phyloP scores from a whole-genome alignment of 2,329 filamentous ascomycete genomes.

The Fusarium concolor region DNA sequence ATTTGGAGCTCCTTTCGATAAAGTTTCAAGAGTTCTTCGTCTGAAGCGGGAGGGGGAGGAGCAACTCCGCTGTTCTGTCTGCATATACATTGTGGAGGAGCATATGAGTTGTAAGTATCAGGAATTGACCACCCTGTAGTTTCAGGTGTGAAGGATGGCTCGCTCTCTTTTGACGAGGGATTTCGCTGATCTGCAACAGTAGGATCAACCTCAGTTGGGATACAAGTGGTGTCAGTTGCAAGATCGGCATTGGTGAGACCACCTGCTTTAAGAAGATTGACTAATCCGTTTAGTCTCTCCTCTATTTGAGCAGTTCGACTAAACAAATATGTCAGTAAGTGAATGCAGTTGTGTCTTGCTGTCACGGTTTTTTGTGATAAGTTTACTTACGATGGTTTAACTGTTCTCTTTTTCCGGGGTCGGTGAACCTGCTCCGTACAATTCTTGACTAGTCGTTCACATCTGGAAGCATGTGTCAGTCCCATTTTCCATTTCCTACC shows the following conservation, averaged over 20 bases:
- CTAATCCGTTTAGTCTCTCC: slow-evolving; percentile 61
- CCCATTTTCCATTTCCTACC: background rate
- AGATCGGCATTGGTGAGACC: slow-evolving; percentile 48
- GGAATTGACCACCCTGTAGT: slow-evolving; percentile 51
- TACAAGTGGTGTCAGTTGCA: slow-evolving; percentile 45
- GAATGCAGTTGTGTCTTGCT: background rate
- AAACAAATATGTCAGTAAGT: background rate
- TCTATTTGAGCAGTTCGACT: slow-evolving; percentile 64
- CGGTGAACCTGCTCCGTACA: slow-evolving; percentile 61
- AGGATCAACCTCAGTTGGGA: slow-evolving; percentile 45
- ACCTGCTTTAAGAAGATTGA: slow-evolving; percentile 60
- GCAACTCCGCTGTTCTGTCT: slow-evolving; percentile 55
- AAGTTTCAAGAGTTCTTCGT: slow-evolving; percentile 59
- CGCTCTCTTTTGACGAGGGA: slow-evolving; percentile 37
- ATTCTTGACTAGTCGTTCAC: slow-evolving; percentile 60
- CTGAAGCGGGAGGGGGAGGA: slow-evolving; percentile 56
- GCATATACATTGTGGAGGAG: slow-evolving; percentile 61
- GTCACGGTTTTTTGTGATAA: background rate
- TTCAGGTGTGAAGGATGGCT: slow-evolving; percentile 23
- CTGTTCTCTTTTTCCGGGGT: slow-evolving; percentile 63
- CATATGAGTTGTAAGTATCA: slow-evolving; percentile 58
- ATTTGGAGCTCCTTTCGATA: slow-evolving; percentile 59
- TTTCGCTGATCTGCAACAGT: slow-evolving; percentile 41
- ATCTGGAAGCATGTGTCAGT: slow-evolving; percentile 51
- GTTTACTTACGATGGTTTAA: slow-evolving; percentile 61